A percentile compares a stretch with the other conserved stretches of the same genome.
phyloP scores from a whole-genome alignment of 225 moss, liverwort and hornwort species.

The Pleurozium schreberi region DNA sequence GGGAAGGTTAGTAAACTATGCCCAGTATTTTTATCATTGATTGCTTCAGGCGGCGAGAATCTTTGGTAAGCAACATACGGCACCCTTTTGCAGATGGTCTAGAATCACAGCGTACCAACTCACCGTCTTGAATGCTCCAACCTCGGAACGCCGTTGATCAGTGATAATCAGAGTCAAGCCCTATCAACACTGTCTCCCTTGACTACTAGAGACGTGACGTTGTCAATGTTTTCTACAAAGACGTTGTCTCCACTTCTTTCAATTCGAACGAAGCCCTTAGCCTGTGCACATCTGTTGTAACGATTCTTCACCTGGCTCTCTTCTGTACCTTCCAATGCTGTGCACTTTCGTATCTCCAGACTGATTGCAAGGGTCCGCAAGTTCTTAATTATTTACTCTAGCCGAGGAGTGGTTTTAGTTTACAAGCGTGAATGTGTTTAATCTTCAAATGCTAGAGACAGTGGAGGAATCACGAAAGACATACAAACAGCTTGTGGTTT shows the following conservation, averaged over 20 bases:
- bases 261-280: not conserved
- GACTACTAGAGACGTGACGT: not conserved
- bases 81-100: not conserved
- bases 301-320: not conserved
- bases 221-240: not conserved
- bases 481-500: not conserved
- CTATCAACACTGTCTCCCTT: not conserved
- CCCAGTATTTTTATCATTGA: not conserved
- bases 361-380: not conserved
- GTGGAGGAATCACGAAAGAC: not conserved
- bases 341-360: not conserved
- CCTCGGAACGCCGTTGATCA: not conserved
- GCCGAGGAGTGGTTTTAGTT: not conserved
- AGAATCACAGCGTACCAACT: not conserved
- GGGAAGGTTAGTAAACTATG: not conserved
- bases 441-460: not conserved
- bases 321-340: not conserved
- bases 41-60: not conserved
- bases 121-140: not conserved
- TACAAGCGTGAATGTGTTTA: not conserved
- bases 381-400: not conserved
- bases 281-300: not conserved
- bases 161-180: not conserved
- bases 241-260: not conserved
- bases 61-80: slow-evolving; percentile 7